Evolutionary conservation across 345 rosid genomes (phyloP).

Genomic region (Noccaea bulbosa): DNA sequence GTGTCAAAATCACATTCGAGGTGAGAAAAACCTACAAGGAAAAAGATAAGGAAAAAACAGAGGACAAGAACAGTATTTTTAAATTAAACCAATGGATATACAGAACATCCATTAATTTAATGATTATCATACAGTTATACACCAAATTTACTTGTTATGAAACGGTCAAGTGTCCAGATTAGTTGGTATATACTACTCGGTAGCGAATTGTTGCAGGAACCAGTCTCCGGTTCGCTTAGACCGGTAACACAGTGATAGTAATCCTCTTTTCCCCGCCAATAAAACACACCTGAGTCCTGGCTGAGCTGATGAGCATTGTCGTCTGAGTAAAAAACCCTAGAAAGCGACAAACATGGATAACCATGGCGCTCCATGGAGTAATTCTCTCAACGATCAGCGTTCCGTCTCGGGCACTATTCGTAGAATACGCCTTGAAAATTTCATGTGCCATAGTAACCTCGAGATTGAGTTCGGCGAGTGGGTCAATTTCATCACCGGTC

Average conservation of each 20-base stretch:
- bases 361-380: constrained; percentile 39
- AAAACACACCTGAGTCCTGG: background rate
- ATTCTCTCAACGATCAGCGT: constrained; percentile 26
- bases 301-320: background rate
- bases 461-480: constrained; percentile 75
- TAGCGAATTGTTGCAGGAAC: background rate
- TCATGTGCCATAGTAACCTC: constrained; percentile 85
- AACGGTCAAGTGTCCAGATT: too few relatives aligned
- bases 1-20: too few relatives aligned
- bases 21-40: too few relatives aligned
- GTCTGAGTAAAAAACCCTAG: constrained; percentile 14
- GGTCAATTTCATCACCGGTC: constrained; percentile 94
- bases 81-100: too few relatives aligned
- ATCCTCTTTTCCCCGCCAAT: constrained; percentile 27
- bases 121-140: too few relatives aligned
- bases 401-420: constrained; percentile 63
- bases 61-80: too few relatives aligned
- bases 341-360: constrained; percentile 48
- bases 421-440: constrained; percentile 75
- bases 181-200: background rate
- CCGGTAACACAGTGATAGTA: background rate
- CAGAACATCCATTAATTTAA: too few relatives aligned
- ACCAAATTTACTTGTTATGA: too few relatives aligned
- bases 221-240: constrained; percentile 5
- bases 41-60: background rate